Base-by-base conservation (phyloP, 2,329 filamentous ascomycete genomes). In the Botryotinia calthae region DNA sequence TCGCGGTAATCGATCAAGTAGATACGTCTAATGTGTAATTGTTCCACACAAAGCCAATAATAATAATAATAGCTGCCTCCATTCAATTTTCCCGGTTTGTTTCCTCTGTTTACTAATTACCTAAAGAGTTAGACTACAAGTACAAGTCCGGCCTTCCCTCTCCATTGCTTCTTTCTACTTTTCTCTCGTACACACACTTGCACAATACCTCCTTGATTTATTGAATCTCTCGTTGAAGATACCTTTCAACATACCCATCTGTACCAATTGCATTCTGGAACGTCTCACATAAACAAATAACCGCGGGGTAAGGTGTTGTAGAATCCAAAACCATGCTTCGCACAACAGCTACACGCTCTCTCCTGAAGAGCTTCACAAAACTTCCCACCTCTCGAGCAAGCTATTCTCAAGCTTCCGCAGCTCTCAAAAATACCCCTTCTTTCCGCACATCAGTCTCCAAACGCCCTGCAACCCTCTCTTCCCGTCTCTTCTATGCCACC, bases 401-500 rank as follows among this genome's bases (percentile, higher is more conserved):
- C 74, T 79, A 77, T 69, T 76, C 66, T 75, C 73, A 76, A 77
- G 76, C 77, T 78, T 76, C 78, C 18, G 34, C 71, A 31, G 75
- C 73, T 46, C 75, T 77, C 62, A 75, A 75, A 46, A 74, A 75
- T 72, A 61, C 73, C 51, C 62, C 73, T 64, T 64, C 76, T 20
- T 63, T 77, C 48, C 76, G 70, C 28, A 74, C 75, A 71, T 74
- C 77, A 58, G 77, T 73, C 69, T 76, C 72, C n/a, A 77, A 72
- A 73, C 77, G 77, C 28, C 78, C 79, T 22, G 20, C 48, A 14
- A 75, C 78, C 69, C 34, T 73, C 56, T 68, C 75, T 8, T 62
- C 84, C 63, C 82, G 86, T 62, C 82, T 86, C 76, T 86, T 85
- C 75, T 84, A 85, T 80, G 81, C 83, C 14, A 80, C 78, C 25